These are phyloP conservation scores for Narthecium ossifragum DNA, from an alignment of 106 monocot genomes.

Conservation along the genomic window DNA sequence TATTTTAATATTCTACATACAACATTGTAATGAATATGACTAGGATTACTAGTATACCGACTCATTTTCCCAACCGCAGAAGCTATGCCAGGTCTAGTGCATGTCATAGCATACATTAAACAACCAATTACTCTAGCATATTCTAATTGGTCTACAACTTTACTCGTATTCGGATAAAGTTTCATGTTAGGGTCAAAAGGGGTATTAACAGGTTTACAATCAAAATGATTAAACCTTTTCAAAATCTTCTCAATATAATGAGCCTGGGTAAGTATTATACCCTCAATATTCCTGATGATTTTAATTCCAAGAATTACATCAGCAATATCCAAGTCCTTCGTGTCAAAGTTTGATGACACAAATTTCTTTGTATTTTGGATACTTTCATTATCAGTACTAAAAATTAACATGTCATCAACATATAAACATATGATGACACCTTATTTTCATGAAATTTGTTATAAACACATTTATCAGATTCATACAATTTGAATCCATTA, in stretches of 20 bases:
- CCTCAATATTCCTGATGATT: too few relatives aligned
- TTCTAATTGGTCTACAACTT: background rate
- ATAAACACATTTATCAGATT: background rate
- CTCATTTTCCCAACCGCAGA: slow-evolving; percentile 2
- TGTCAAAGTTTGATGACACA: background rate
- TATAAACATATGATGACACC: background rate
- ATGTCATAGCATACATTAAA: background rate
- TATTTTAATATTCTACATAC: too few relatives aligned
- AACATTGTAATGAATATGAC: too few relatives aligned
- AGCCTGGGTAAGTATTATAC: too few relatives aligned
- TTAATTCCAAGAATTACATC: too few relatives aligned
- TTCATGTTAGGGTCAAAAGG: too few relatives aligned
- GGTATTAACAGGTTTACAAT: too few relatives aligned
- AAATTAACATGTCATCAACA: slow-evolving; percentile 9
- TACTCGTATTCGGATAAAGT: too few relatives aligned
- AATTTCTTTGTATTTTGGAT: background rate
- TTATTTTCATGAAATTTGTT: too few relatives aligned
- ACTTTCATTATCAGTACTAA: background rate
- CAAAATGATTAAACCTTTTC: too few relatives aligned
- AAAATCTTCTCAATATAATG: too few relatives aligned
- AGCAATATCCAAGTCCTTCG: too few relatives aligned
- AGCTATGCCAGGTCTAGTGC: background rate
- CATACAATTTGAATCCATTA: background rate
- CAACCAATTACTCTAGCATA: background rate
- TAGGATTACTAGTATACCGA: background rate